Evolutionary conservation across 257 asterid genomes (phyloP).

Genomic region (Parsonsia alboflavescens): DNA sequence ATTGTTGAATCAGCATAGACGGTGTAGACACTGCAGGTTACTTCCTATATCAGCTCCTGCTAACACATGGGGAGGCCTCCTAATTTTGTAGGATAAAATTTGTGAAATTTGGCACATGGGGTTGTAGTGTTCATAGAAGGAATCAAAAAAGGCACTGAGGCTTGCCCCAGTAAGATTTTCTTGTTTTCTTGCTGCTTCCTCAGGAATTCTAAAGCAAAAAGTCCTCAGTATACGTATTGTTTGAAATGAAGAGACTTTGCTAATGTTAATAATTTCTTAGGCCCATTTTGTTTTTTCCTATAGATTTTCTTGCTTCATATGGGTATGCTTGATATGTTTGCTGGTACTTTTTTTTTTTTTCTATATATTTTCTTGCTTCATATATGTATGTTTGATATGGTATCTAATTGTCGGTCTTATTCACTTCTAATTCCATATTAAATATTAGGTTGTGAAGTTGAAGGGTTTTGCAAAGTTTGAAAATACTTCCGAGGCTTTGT

Average conservation of each 20-base stretch:
- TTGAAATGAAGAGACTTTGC: not conserved
- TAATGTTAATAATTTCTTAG: no score
- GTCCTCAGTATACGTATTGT: not conserved
- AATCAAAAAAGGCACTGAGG: not conserved
- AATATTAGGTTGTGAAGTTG: slow-evolving; percentile 57
- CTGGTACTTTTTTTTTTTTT: no score
- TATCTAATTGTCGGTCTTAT: not conserved
- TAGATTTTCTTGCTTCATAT: not conserved
- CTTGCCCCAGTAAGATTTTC: not conserved
- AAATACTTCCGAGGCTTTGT: slow-evolving; percentile 70
- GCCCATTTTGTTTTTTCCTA: not conserved
- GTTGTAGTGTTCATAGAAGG: not conserved
- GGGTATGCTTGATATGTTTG: not conserved
- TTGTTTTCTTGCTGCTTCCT: not conserved
- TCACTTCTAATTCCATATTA: not conserved
- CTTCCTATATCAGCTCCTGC: not conserved
- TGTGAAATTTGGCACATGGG: not conserved
- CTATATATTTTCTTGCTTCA: not conserved
- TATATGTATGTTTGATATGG: not conserved
- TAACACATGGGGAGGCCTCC: not conserved
- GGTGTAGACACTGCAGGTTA: not conserved
- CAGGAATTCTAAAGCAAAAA: not conserved
- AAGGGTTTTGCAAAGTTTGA: slow-evolving; percentile 81
- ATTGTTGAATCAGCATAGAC: not conserved
- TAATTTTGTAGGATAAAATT: not conserved